Conservation (phyloP, 1,139 yeast genomes). For the Debaryomyces singareniensis region DNA sequence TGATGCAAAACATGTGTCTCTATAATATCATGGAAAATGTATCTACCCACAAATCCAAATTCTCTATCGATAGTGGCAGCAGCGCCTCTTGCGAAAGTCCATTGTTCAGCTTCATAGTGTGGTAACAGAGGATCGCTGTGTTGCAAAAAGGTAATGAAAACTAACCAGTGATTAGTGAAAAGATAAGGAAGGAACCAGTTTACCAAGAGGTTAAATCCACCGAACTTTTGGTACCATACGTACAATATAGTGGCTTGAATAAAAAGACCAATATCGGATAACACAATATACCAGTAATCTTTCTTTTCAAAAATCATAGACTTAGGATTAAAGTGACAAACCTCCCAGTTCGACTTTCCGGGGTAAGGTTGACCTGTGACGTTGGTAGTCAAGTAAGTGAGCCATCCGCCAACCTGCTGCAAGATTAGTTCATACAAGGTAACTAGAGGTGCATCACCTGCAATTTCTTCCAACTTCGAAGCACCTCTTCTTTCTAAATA, state of each 20-base stretch:
- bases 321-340: constrained; percentile 46
- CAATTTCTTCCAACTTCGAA: constrained; percentile 33
- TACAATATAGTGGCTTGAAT: constrained; percentile 35
- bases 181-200: constrained; percentile 53
- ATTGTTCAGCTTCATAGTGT: constrained; percentile 49
- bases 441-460: constrained; percentile 50
- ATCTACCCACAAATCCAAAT: constrained; percentile 53
- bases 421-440: constrained; percentile 37
- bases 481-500: constrained; percentile 23
- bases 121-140: constrained; percentile 56
- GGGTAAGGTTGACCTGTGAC: constrained; percentile 48
- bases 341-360: constrained; percentile 25
- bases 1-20: constrained; percentile 63
- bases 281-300: constrained; percentile 49
- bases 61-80: constrained; percentile 61
- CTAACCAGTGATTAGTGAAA: constrained; percentile 60
- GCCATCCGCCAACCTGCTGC: constrained; percentile 55
- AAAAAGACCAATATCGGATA: constrained; percentile 50
- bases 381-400: constrained; percentile 41
- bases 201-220: constrained; percentile 40
- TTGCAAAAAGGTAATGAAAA: constrained; percentile 55
- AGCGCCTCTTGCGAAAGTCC: constrained; percentile 64
- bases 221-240: constrained; percentile 43
- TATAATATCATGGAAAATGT: constrained; percentile 57
- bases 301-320: constrained; percentile 50